Conservation (phyloP, 2,329 filamentous ascomycete genomes). For the Colletotrichum lindemuthianum region DNA sequence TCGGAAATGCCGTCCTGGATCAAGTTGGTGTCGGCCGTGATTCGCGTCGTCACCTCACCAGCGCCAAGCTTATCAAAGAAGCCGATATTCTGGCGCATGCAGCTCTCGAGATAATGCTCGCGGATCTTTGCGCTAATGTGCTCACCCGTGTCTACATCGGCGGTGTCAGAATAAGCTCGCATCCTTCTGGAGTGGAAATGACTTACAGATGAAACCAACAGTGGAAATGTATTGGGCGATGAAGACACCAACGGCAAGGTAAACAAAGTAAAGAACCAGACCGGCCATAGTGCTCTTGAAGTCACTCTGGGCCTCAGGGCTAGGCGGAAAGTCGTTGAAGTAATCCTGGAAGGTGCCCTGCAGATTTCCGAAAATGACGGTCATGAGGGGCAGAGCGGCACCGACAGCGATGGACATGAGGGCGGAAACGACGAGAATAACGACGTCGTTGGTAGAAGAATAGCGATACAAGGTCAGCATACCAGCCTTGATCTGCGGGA, state of each 20-base stretch:
- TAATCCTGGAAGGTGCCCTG: constrained; percentile 77
- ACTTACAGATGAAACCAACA: constrained; percentile 81
- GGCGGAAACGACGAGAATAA: constrained; percentile 69
- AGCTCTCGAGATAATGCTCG: constrained; percentile 84
- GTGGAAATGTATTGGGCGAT: constrained; percentile 81
- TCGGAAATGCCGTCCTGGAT: constrained; percentile 95
- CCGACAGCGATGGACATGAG: constrained; percentile 77
- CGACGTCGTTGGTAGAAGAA: constrained; percentile 70
- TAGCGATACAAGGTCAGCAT: constrained; percentile 76
- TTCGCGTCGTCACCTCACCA: constrained; percentile 92
- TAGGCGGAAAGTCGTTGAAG: constrained; percentile 50
- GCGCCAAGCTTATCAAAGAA: constrained; percentile 94
- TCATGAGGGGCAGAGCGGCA: constrained; percentile 82
- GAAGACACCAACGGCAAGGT: constrained; percentile 85
- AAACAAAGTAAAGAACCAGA: constrained; percentile 85
- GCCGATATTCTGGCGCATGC: constrained; percentile 87
- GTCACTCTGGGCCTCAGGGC: constrained; percentile 53
- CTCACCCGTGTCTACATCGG: constrained; percentile 70
- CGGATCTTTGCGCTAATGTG: constrained; percentile 83
- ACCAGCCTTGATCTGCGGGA: constrained; percentile 71
- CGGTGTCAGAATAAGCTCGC: constrained; percentile 4
- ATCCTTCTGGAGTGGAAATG: neutral
- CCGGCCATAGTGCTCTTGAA: constrained; percentile 70
- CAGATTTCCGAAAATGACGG: constrained; percentile 81
- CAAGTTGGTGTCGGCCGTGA: constrained; percentile 92